Evolutionary conservation across 2,329 filamentous ascomycete genomes (phyloP).

Genomic region (Fusarium goolgardi): DNA sequence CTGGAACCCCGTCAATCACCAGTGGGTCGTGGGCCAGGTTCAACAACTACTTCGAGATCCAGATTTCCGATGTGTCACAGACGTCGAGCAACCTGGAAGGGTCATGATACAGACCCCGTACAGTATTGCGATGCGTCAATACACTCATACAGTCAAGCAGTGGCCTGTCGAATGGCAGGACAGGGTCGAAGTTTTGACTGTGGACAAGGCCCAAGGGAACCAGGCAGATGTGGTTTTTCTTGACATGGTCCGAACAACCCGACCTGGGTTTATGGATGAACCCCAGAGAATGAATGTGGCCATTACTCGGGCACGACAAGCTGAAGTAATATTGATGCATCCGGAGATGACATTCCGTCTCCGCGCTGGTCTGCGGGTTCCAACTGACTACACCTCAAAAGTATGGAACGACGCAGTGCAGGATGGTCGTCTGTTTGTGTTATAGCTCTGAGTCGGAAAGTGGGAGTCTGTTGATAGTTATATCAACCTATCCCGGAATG

Average conservation of each 20-base stretch:
- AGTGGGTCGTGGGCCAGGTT: conserved; percentile 53
- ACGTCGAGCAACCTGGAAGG: conserved; percentile 45
- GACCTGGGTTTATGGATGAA: conserved; percentile 57
- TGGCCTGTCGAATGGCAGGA: conserved; percentile 46
- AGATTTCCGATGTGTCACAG: conserved; percentile 49
- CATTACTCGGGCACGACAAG: conserved; percentile 58
- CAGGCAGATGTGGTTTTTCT: conserved; percentile 62
- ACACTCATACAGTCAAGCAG: conserved; percentile 47
- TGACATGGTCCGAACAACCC: conserved; percentile 58
- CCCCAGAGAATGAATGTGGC: conserved; percentile 59
- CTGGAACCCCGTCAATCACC: conserved; percentile 55
- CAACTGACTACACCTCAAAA: conserved; percentile 44
- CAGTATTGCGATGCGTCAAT: conserved; percentile 53
- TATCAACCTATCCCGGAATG: background rate
- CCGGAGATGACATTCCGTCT: conserved; percentile 48
- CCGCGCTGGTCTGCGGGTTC: conserved; percentile 17
- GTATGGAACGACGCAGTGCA: conserved; percentile 50
- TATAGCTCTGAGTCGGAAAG: conserved; percentile 10
- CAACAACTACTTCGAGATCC: conserved; percentile 49
- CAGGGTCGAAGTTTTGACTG: conserved; percentile 56
- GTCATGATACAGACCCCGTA: conserved; percentile 61
- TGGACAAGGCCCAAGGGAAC: conserved; percentile 60
- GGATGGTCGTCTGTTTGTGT: conserved; percentile 40
- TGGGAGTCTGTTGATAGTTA: background rate
- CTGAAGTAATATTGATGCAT: conserved; percentile 60